Evolutionary conservation across 2,329 filamentous ascomycete genomes (phyloP).

Genomic region (Metarhizium rileyi): DNA sequence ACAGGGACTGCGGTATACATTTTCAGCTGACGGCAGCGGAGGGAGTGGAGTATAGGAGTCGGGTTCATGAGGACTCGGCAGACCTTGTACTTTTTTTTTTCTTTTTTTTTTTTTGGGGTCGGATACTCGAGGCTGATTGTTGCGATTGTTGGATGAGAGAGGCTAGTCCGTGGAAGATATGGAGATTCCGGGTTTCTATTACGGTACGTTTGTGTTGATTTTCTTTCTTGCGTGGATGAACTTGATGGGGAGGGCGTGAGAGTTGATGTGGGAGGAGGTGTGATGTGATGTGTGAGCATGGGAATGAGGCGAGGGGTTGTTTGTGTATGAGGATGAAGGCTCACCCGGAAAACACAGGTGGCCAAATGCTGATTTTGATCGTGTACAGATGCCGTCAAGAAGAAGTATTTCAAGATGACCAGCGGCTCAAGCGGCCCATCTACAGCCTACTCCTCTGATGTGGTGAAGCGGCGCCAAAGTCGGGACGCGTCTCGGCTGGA

Average conservation of each 20-base stretch:
- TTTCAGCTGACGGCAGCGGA: too few species aligned
- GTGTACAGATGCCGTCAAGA: conserved; percentile 41
- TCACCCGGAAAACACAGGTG: background rate
- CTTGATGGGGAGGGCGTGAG: background rate
- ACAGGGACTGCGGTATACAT: too few species aligned
- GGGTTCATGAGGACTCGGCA: too few species aligned
- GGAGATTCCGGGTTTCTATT: conserved; percentile 7
- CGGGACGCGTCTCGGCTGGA: conserved; percentile 27
- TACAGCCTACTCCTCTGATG: conserved; percentile 46
- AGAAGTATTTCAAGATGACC: conserved; percentile 61
- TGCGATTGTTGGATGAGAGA: background rate
- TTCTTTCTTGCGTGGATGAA: background rate
- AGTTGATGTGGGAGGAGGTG: background rate
- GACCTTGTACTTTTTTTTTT: too few species aligned
- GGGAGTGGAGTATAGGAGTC: too few species aligned
- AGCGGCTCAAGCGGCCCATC: conserved; percentile 42
- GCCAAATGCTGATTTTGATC: background rate
- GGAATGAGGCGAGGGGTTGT: background rate
- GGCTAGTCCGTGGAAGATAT: background rate
- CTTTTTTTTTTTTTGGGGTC: too few species aligned
- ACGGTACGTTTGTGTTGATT: conserved; percentile 4
- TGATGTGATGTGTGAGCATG: background rate
- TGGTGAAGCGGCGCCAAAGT: conserved; percentile 45
- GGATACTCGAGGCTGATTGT: background rate
- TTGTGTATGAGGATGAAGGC: too few species aligned